Evolutionary conservation across 1,284 basidiomycete genomes (phyloP), one percentile per base, ranked within the genome.

Genomic region (Ustilago shanxiensis): DNA sequence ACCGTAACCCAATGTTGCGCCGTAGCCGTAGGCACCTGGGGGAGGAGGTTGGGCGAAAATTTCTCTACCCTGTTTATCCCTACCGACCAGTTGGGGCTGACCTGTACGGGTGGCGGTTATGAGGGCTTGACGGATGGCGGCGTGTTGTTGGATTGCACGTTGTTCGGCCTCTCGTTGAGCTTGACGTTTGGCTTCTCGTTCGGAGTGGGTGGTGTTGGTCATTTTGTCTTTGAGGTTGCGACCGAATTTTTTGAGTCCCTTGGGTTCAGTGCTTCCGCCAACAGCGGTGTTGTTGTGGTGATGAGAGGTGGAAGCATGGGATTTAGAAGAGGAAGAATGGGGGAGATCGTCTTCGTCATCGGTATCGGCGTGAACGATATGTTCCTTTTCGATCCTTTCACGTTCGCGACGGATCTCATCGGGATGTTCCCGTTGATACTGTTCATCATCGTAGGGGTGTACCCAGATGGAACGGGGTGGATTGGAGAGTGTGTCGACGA

Each of bases 401-500:
- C 58, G 39, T 39, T 77, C 73, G 20, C 41, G 31, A 18, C 35
- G 37, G 1, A 77, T 24, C 9, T 70, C 53, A 3, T 66, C 63
- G 3, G 75, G 75, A 60, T 77, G 75, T 39, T 72, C 63, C 10
- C 64, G 56, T 44, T 73, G 75, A 28, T 53, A 77, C 50, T 72
- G 66, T 8, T 47, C 57, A 29, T 78, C 85, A 59, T 86, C 84
- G 29, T 64, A 69, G 1, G 86, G 86, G 55, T 86, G 85, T 1
- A 72, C 58, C 86, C 86, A 86, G 69, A 85, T 86, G 18, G 80
- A 83, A 7, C 86, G 72, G 16, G 86, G 83, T 3, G 86, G 86
- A 7, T 60, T 75, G 1, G 82, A 79, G 9, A 58, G 77, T 3
- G 85, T 85, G 49, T 84, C 82, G 44, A 84, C 83, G 58, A 79